Base-by-base conservation (phyloP, 2,329 filamentous ascomycete species). In the Alternaria dauci region DNA sequence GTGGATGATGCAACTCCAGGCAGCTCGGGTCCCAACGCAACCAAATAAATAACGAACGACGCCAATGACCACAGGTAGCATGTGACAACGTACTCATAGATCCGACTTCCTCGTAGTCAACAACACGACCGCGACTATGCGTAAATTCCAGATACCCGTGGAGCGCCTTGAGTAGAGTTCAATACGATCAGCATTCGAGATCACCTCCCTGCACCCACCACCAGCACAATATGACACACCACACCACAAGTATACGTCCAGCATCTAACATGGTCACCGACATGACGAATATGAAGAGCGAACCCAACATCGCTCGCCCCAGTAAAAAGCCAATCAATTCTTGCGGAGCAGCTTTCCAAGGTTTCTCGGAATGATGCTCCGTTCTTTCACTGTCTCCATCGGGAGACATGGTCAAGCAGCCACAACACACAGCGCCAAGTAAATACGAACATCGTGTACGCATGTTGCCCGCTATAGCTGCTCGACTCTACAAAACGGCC, bases 141-240 rank as follows among this genome's bases (percentile, higher is more conserved):
- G 74, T 58, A 71, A 75, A 38, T 78, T 73, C 51, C 62, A 76
- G 43, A 72, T 77, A 36, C 75, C 75, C 1, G 74, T 65, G 8
- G 75, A 79, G 44, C 65, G 76, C n/a, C 63, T 78, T 32, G 71
- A 76, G 55, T 76, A 69, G 54, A 61, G 32, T 8, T 42, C n/a
- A 53, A 52, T 48, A 39, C 23, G 25, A 39, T 28, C n/a, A 57
- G 9, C n/a, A 5, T 38, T 20, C 32, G 34, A 36, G 52, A 20
- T 36, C 7, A 12, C 12, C n/a, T n/a, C 44, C 18, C 36, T 12
- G 8, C 18, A 4, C 32, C 16, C 30, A 48, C 12, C n/a, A n/a
- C 30, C 14, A 8, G 23, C 32, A 20, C 5, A 7, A 41, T 12
- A 8, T 38, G 18, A 18, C 20, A 36, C 2, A 41, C 14, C 20